These are phyloP conservation scores for Thelonectria blattea DNA, from an alignment of 2,329 filamentous ascomycete genomes.

Conservation along the genomic window DNA sequence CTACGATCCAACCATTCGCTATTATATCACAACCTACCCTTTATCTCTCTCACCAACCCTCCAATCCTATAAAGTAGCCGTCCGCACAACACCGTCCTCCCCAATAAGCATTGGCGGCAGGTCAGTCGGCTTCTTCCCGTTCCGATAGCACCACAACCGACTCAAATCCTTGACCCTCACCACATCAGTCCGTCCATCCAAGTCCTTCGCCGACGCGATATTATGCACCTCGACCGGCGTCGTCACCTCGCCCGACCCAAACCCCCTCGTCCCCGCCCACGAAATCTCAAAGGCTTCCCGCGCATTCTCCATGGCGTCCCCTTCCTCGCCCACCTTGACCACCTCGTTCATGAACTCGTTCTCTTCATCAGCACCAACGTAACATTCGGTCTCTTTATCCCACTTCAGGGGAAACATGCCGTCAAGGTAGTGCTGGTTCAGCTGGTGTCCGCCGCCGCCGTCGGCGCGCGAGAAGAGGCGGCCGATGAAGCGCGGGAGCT, in stretches of 20 bases:
- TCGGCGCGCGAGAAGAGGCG: slow-evolving; percentile 63
- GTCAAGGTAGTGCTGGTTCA: slow-evolving; percentile 67
- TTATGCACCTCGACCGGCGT: slow-evolving; percentile 49
- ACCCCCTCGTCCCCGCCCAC: slow-evolving; percentile 50
- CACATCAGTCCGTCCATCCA: slow-evolving; percentile 37
- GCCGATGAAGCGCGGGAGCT: slow-evolving; percentile 66
- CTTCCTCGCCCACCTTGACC: slow-evolving; percentile 53
- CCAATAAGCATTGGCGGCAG: slow-evolving; percentile 43
- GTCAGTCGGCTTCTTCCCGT: slow-evolving; percentile 60
- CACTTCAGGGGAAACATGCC: slow-evolving; percentile 63
- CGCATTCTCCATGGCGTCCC: slow-evolving; percentile 50
- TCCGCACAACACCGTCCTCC: slow-evolving; percentile 47
- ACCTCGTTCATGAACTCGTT: slow-evolving; percentile 68
- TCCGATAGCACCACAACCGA: slow-evolving; percentile 67
- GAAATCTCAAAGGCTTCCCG: slow-evolving; percentile 56
- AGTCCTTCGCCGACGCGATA: slow-evolving; percentile 23
- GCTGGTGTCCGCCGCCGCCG: slow-evolving; percentile 60
- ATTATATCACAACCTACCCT: background rate
- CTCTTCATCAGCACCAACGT: slow-evolving; percentile 52
- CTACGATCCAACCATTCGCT: background rate
- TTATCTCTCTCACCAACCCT: background rate
- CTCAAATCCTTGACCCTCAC: slow-evolving; percentile 66
- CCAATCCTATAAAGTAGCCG: slow-evolving; percentile 45
- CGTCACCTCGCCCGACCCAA: slow-evolving; percentile 43
- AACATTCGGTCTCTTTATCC: slow-evolving; percentile 49